Conservation (phyloP, 2,329 filamentous ascomycete species). For the Talaromyces verruculosus region DNA sequence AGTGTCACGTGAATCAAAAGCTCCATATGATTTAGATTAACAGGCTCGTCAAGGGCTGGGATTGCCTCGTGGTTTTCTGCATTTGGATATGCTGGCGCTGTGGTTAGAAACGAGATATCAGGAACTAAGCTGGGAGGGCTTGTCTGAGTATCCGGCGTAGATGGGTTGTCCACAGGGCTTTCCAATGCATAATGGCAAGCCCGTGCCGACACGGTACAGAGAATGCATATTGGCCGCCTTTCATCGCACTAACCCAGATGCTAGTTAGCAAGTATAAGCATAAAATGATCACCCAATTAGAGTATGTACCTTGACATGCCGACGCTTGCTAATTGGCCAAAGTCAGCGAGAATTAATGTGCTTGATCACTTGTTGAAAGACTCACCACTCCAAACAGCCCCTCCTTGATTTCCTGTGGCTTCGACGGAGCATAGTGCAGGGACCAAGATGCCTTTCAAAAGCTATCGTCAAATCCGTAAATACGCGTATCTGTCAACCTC, state of each 20-base stretch:
- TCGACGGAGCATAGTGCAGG: conserved; percentile 14
- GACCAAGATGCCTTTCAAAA: neutral
- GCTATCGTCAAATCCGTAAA: neutral
- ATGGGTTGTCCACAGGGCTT: neutral
- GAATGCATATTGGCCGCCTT: conserved; percentile 13
- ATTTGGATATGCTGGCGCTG: neutral
- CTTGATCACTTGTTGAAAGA: neutral
- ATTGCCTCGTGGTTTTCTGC: neutral
- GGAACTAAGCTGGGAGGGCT: neutral
- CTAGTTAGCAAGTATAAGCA: neutral
- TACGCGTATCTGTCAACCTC: conserved; percentile 3
- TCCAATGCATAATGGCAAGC: conserved; percentile 12
- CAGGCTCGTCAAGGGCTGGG: neutral
- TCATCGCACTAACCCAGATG: conserved; percentile 12
- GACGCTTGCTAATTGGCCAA: conserved; percentile 9
- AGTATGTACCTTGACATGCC: conserved; percentile 17
- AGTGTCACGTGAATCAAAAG: conserved; percentile 6
- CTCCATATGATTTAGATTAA: conserved; percentile 19
- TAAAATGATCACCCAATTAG: neutral
- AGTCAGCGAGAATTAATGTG: conserved; percentile 1
- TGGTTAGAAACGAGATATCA: neutral
- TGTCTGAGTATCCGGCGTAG: neutral
- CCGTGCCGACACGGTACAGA: conserved; percentile 17
- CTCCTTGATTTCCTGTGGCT: conserved; percentile 18
- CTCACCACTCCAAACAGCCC: conserved; percentile 20